phyloP scores from a whole-genome alignment of 2,329 filamentous ascomycete genomes.

The Cercospora janseana region DNA sequence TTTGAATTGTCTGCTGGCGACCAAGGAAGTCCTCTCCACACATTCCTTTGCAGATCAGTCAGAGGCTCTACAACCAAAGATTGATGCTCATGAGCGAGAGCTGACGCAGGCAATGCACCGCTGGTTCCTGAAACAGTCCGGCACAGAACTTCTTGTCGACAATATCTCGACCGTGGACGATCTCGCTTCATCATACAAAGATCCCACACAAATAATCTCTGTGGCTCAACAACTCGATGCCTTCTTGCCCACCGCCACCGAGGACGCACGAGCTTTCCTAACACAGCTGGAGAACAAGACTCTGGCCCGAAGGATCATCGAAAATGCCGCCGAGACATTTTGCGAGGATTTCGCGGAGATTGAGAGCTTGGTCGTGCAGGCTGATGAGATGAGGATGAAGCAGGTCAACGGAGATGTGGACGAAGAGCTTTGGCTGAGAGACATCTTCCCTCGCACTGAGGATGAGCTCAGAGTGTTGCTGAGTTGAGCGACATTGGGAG shows the following conservation, averaged over 20 bases:
- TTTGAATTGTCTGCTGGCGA: conserved; percentile 67
- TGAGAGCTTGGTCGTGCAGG: conserved; percentile 59
- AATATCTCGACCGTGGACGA: conserved; percentile 30
- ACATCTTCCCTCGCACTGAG: conserved; percentile 62
- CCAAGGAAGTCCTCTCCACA: conserved; percentile 54
- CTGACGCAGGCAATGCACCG: conserved; percentile 58
- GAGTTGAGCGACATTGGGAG: conserved; percentile 52
- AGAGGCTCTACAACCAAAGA: conserved; percentile 30
- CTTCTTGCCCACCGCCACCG: conserved; percentile 87
- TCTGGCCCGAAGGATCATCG: conserved; percentile 72
- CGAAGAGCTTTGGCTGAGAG: conserved; percentile 47
- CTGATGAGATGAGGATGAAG: conserved; percentile 51
- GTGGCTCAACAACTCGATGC: conserved; percentile 79
- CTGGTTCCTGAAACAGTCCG: conserved; percentile 74
- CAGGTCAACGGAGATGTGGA: conserved; percentile 39
- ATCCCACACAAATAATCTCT: conserved; percentile 51
- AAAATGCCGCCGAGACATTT: conserved; percentile 79
- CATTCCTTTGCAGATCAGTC: conserved; percentile 61
- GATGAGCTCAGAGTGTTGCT: conserved; percentile 63
- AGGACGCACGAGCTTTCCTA: conserved; percentile 84
- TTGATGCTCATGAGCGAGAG: conserved; percentile 41
- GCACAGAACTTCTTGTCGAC: conserved; percentile 53
- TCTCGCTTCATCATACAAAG: conserved; percentile 31
- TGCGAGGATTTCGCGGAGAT: conserved; percentile 77
- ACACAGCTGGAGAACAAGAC: conserved; percentile 69